Evolutionary conservation across 2,329 filamentous ascomycete genomes (phyloP), one percentile per base, ranked within the genome.

Genomic region (Coniochaeta sp.): DNA sequence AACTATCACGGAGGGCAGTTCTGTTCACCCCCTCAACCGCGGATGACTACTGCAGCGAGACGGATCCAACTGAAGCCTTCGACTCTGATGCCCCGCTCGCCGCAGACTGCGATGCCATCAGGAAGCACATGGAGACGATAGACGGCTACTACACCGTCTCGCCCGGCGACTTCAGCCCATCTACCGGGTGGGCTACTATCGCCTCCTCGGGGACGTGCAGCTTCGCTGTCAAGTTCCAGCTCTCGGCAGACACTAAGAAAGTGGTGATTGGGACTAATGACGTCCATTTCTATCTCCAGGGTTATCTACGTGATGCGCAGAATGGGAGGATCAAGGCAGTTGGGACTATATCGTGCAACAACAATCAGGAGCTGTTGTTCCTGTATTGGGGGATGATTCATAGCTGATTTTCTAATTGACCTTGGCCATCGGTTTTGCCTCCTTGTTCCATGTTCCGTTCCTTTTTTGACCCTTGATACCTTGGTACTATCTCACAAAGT

Each of bases 261-360:
- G 28, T 61, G 26, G 36, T 50, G n/a, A 50, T 61, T 33, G 59
- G 59, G 7, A 61, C 59, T 7, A 61, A 61, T 33, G 59, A 61
- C 22, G n/a, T 61, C 19, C 38, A 34, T 12, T 61, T 58, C 44
- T 61, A 61, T 55, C 58, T 54, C 31, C 36, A 61, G 19, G 47
- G 19, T 14, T 61, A 58, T 24, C 43, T 58, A 1, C 36, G 55
- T 33, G 22, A 61, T 28, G 40, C 55, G 12, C 55, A 55, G 59
- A 55, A 58, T 55, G 59, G 59, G 28, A 56, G 58, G 40, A 58
- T 61, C 31, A 43, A 58, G 43, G 59, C 56, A 1, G 24, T 54
- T 16, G 55, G 38, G 14, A 50, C 28, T 3, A 50, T 57, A 2
- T 31, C 38, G 7, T 61, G 59, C 43, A 58, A 52, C 11, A 61